Evolutionary conservation across 192 early-diverging fungal genomes (phyloP).

Genomic region (Funneliformis mosseae): DNA sequence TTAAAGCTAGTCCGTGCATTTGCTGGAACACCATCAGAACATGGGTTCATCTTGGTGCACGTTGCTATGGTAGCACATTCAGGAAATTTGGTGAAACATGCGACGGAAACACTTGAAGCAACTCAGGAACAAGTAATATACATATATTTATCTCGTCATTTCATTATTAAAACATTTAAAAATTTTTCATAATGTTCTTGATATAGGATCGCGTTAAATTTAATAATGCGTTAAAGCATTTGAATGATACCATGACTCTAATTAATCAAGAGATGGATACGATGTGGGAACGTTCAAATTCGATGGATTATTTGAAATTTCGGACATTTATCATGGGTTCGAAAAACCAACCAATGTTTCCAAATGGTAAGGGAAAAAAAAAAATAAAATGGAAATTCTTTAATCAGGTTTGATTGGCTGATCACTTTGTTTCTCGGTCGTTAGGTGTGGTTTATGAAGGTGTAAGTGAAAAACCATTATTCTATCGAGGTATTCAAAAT

Average conservation of each 20-base stretch:
- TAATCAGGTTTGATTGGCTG: not conserved
- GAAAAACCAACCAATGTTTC: constrained; percentile 91
- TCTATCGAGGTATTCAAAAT: constrained; percentile 51
- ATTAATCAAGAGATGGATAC: constrained; percentile 82
- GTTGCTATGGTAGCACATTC: constrained; percentile 86
- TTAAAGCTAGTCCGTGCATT: constrained; percentile 78
- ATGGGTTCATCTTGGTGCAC: constrained; percentile 84
- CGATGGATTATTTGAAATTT: constrained; percentile 81
- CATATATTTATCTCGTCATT: not conserved
- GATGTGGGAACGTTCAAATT: constrained; percentile 71
- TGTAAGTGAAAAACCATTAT: constrained; percentile 54
- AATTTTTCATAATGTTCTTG: not conserved
- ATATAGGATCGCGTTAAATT: constrained; percentile 63
- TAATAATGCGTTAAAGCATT: constrained; percentile 55
- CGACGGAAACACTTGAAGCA: constrained; percentile 62
- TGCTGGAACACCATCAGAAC: constrained; percentile 72
- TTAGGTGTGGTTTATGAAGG: constrained; percentile 81
- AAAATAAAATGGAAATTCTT: not conserved
- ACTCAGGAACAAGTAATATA: constrained; percentile 35
- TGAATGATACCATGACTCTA: constrained; percentile 62
- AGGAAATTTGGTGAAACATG: constrained; percentile 63
- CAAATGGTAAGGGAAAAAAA: constrained; percentile 51
- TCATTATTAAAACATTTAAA: not conserved
- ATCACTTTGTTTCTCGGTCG: not conserved
- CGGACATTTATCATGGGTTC: constrained; percentile 92